Percentiles rank a stretch among this genome's conserved stretches.
These are phyloP conservation scores for Basipetospora chlamydospora DNA, from an alignment of 2,329 filamentous ascomycete species.

Conservation along the genomic window DNA sequence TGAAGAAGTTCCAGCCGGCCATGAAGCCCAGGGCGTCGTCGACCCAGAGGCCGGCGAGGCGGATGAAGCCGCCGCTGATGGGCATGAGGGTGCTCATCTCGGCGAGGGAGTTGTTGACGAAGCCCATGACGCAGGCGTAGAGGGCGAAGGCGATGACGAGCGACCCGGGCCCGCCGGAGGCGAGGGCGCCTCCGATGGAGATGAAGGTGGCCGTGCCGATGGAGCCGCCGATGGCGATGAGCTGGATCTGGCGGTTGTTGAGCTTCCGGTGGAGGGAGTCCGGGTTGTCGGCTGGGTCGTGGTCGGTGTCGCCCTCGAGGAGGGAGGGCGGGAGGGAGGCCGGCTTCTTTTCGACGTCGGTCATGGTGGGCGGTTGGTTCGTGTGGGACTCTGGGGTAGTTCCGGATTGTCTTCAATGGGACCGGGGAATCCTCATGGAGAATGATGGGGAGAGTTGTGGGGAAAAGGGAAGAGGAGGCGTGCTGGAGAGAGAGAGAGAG, in stretches of 20 bases:
- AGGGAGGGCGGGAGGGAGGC: background rate
- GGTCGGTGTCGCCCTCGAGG: background rate
- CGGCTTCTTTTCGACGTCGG: background rate
- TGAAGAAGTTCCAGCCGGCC: slow-evolving; percentile 28
- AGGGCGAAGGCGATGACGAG: slow-evolving; percentile 44
- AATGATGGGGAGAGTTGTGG: too few species aligned
- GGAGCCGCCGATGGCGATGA: slow-evolving; percentile 43
- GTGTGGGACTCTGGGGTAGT: too few species aligned
- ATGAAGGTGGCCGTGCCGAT: slow-evolving; percentile 47
- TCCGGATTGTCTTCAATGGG: too few species aligned
- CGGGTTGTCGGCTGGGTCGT: background rate
- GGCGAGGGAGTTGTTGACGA: slow-evolving; percentile 51
- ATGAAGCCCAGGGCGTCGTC: slow-evolving; percentile 50
- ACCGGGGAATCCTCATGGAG: too few species aligned
- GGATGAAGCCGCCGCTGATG: slow-evolving; percentile 48
- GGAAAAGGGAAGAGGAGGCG: too few species aligned
- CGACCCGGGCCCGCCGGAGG: slow-evolving; percentile 27
- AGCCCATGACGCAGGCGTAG: slow-evolving; percentile 28
- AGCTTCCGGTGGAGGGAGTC: slow-evolving; percentile 35
- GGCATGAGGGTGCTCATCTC: slow-evolving; percentile 52
- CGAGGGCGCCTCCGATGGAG: slow-evolving; percentile 41
- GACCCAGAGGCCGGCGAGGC: slow-evolving; percentile 49
- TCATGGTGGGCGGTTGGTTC: too few species aligned
- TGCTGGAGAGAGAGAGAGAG: too few species aligned
- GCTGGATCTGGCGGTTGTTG: slow-evolving; percentile 40